Conservation (phyloP, 805 yeast species). For the Nakazawaea ishiwadae region DNA sequence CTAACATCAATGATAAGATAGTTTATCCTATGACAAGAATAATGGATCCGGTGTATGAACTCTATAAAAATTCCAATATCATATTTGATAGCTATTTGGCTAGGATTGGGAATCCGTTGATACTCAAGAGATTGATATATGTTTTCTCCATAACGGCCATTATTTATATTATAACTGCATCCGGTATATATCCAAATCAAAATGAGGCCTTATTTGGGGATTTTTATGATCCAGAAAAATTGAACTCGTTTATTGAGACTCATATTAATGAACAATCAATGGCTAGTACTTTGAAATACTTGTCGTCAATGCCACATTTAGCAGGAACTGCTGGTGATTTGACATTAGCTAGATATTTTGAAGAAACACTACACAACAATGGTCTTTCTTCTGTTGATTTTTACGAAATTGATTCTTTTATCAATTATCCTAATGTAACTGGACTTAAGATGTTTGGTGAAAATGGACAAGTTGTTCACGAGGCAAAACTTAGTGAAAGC, state of each 20-base stretch:
- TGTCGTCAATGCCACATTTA: conserved; percentile 78
- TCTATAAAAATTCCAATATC: conserved; percentile 33
- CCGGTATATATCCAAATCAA: conserved; percentile 47
- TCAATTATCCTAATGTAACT: conserved; percentile 58
- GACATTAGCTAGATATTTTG: conserved; percentile 62
- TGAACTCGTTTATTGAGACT: conserved; percentile 44
- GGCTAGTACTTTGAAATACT: conserved; percentile 62
- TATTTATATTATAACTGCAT: conserved; percentile 52
- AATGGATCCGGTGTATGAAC: conserved; percentile 49
- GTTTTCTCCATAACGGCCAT: conserved; percentile 58
- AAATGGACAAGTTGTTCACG: conserved; percentile 16
- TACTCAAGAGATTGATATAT: conserved; percentile 72
- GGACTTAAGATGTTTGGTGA: conserved; percentile 20
- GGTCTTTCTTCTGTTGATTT: conserved; percentile 51
- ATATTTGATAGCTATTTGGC: conserved; percentile 55
- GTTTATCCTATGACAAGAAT: conserved; percentile 39
- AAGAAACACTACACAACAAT: conserved; percentile 51
- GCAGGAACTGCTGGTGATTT: conserved; percentile 88
- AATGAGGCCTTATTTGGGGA: conserved; percentile 43
- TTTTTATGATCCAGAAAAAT: conserved; percentile 54
- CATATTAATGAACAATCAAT: conserved; percentile 53
- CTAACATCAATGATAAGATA: conserved; percentile 29
- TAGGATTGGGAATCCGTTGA: conserved; percentile 79
- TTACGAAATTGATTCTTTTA: conserved; percentile 45
- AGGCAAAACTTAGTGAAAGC: conserved; percentile 20